phyloP scores from a whole-genome alignment of 805 yeast genomes.

The Ogataea neopini region DNA sequence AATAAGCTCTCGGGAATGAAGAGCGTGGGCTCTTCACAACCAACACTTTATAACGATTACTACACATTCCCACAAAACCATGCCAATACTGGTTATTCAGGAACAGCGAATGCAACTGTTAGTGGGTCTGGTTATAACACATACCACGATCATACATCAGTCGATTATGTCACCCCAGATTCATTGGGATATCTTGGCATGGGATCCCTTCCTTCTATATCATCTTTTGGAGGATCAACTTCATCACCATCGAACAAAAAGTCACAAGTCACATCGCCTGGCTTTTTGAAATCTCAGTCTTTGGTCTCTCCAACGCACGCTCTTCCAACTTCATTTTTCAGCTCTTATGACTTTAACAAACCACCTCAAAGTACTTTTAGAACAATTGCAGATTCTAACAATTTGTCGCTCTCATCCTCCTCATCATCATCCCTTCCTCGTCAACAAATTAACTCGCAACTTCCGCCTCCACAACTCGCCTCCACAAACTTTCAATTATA shows the following conservation, averaged over 20 bases:
- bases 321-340: background rate
- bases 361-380: background rate
- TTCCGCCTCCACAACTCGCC: slow-evolving; percentile 6
- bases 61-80: background rate
- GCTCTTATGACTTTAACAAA: background rate
- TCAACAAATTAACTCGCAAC: slow-evolving; percentile 3
- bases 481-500: slow-evolving; percentile 5
- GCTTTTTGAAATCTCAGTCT: slow-evolving; percentile 1
- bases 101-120: background rate
- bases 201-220: slow-evolving; percentile 3
- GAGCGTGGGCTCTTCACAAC: background rate
- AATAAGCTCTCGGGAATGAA: background rate
- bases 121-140: background rate
- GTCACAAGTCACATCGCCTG: background rate
- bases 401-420: slow-evolving; percentile 2
- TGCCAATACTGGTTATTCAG: background rate
- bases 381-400: background rate
- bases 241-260: background rate
- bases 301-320: slow-evolving; percentile 6
- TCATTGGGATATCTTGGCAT: slow-evolving; percentile 1
- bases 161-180: slow-evolving; percentile 6
- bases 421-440: slow-evolving; percentile 1
- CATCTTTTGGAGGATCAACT: slow-evolving; percentile 1
- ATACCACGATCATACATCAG: slow-evolving; percentile 1
- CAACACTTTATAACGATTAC: background rate